Conservation (phyloP, 176 grass and related monocot genomes). For the Cymbopogon citratus region DNA sequence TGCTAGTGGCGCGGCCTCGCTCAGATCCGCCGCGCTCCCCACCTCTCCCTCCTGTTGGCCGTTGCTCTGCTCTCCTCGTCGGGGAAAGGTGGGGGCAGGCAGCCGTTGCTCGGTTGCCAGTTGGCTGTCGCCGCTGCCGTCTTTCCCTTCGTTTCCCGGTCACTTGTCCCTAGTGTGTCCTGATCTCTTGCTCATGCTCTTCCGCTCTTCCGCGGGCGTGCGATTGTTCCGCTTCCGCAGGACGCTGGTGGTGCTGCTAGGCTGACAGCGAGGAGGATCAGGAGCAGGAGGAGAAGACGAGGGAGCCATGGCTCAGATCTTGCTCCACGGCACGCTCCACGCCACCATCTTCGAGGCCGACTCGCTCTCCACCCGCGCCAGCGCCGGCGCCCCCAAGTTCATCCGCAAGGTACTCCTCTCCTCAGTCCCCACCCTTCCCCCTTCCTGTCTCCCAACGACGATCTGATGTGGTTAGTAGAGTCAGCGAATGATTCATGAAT, state of each 20-base stretch:
- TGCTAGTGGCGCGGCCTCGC: not conserved
- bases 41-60: not conserved
- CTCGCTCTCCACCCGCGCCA: conserved; percentile 28
- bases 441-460: not conserved
- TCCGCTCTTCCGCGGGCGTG: too few relatives aligned
- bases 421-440: too few relatives aligned
- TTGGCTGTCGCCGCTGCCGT: not conserved
- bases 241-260: not conserved
- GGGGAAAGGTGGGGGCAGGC: not conserved
- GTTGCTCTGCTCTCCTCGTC: not conserved
- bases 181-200: not conserved
- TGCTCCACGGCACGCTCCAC: conserved; percentile 81
- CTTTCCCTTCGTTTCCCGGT: not conserved
- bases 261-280: not conserved
- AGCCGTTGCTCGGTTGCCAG: not conserved
- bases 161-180: not conserved
- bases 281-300: not conserved
- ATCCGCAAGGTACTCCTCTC: conserved; percentile 38
- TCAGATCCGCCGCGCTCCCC: not conserved
- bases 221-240: not conserved
- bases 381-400: conserved; percentile 42
- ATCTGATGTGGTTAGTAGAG: too few relatives aligned
- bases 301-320: conserved; percentile 53
- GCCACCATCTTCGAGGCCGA: conserved; percentile 56
- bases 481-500: too few relatives aligned